Base-by-base conservation (phyloP, 805 yeast species). In the Suhomyces sp. region DNA sequence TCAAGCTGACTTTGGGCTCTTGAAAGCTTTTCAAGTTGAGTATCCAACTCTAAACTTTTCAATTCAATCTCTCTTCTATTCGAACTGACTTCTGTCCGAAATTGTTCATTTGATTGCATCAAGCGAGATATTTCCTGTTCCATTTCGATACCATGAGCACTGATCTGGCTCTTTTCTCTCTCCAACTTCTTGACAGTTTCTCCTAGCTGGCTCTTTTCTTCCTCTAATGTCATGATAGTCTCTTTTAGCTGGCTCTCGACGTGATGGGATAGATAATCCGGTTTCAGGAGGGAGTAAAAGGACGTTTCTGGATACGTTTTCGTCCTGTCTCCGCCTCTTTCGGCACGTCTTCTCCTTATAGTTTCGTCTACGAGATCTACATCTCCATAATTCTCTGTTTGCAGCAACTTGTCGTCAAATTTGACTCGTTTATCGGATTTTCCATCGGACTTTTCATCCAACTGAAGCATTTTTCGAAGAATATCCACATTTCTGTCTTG, bases 401-500 rank as follows among this genome's bases (percentile, higher is more conserved):
- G 22, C 21, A 10, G 20, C 21, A 17, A 37, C 3, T 37, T 37
- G 19, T 9, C 41, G 22, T 19, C 41, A 37, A 37, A 37, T 19
- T 37, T 37, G n/a, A 37, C 41, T 37, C 41, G 15, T 37, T 37
- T 37, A 37, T 37, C 41, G 9, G 41, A 19, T 19, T 37, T 37
- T 17, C 41, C 41, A 37, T 37, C 22, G 6, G 41, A 9, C 8
- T 37, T 37, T 3, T 17, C 41, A 37, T 37, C 41, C 13, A 37
- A 17, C 6, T 19, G 41, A 37, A 37, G 41, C 22, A 37, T 37
- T 19, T 37, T 37, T 27, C 53, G 55, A 31, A 65, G 51, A 9
- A 35, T 43, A 9, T 56, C 48, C 10, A 61, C 55, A 43, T 56
- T 57, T 7, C 49, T 44, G 19, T 56, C 57, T n/a, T 54, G 59